Base-by-base conservation (phyloP, 495 filamentous ascomycete species). In the Podospora pseudoanserina region DNA sequence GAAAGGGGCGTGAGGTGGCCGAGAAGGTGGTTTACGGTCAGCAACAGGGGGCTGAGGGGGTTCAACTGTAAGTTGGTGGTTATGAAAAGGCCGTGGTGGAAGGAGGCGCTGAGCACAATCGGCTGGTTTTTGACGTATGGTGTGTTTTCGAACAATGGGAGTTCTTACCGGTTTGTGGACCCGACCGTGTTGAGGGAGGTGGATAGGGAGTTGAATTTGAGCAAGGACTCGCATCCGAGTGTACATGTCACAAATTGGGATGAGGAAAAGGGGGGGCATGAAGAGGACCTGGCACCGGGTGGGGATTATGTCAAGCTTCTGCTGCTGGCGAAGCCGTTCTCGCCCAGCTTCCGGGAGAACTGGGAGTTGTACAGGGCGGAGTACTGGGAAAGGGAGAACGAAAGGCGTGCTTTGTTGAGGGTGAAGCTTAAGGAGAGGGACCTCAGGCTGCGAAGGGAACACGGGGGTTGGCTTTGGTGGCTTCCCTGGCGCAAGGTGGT, bases 321-420 rank as follows among this genome's bases (percentile, higher is more conserved):
- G 20, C 83, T 99, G 15, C 85, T 97, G 53, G 93, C 95, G 5
- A 99, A 99, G 78, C 92, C 93, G 0, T 99, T 99, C 71, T 94
- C 92, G 13, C 90, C 96, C 0, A 91, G 91, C 64, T 98, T 99
- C 75, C 87, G 95, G n/a, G 92, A 97, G 74, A 96, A 96, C 68
- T 99, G 95, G 95, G 95, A 99, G 73, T 77, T 93, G 4, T 99
- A 94, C 77, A 85, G 96, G 44, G 86, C 89, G 30, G 93, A 97
- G 67, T 99, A 96, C 75, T 99, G 95, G 95, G 95, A 97, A 71
- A 89, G 88, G 68, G 96, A 99, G 78, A 99, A 99, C 72, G 93
- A 95, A 79, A 87, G 92, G 3, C 91, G 95, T 16, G 85, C 88
- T 5, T 76, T 90, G 60, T 80, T 97, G 53, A 86, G 92, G 57